phyloP scores from a whole-genome alignment of 495 filamentous ascomycete species.

The Amorphotheca resinae region DNA sequence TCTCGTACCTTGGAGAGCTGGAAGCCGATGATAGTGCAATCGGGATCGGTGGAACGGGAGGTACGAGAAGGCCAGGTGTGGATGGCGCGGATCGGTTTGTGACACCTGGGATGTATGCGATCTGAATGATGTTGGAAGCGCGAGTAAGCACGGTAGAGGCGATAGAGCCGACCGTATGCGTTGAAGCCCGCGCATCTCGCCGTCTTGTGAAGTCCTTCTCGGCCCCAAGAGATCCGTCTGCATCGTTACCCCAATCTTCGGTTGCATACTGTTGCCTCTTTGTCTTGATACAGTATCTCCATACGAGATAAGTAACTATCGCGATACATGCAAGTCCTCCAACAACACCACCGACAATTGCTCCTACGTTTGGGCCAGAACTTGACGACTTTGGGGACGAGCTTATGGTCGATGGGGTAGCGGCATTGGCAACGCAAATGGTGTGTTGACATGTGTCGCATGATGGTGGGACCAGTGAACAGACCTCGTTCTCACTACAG shows the following conservation, averaged over 20 bases:
- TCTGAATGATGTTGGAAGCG: slow-evolving; percentile 97
- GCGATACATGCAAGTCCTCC: slow-evolving; percentile 60
- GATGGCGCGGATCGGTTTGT: slow-evolving; percentile 81
- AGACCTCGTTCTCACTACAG: slow-evolving; percentile 37
- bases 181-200: slow-evolving; percentile 58
- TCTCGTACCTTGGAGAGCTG: slow-evolving; percentile 48
- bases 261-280: slow-evolving; percentile 50
- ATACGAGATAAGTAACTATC: slow-evolving; percentile 64
- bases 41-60: slow-evolving; percentile 86
- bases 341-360: slow-evolving; percentile 76
- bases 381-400: slow-evolving; percentile 14
- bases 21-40: slow-evolving; percentile 43
- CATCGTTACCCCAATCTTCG: slow-evolving; percentile 26
- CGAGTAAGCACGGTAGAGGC: slow-evolving; percentile 91
- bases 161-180: slow-evolving; percentile 81
- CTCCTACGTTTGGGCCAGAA: slow-evolving; percentile 52
- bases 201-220: slow-evolving; percentile 48
- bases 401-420: slow-evolving; percentile 22
- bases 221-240: slow-evolving; percentile 23
- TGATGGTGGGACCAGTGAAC: slow-evolving; percentile 40
- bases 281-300: slow-evolving; percentile 76
- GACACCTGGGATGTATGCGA: slow-evolving; percentile 96
- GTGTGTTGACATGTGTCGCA: slow-evolving; percentile 49
- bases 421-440: slow-evolving; percentile 40
- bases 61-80: slow-evolving; percentile 71